Conservation (phyloP, 306 rosid species). For the Rubus idaeus region DNA sequence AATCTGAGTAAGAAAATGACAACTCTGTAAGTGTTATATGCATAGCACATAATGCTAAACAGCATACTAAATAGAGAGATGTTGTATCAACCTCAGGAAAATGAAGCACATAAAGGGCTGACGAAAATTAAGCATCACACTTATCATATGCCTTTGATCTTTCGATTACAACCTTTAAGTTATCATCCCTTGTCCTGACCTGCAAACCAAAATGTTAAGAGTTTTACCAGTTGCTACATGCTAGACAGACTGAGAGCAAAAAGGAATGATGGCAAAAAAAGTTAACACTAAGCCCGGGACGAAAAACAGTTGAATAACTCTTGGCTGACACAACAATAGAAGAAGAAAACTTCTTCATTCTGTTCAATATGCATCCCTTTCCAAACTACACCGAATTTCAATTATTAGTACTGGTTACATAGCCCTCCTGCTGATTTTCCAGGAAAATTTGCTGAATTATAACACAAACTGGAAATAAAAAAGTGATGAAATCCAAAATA, state of each 20-base stretch:
- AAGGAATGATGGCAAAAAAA: background rate
- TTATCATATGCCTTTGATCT: slow-evolving; percentile 60
- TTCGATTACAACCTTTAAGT: slow-evolving; percentile 52
- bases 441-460: background rate
- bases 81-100: background rate
- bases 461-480: background rate
- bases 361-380: background rate
- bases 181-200: slow-evolving; percentile 63
- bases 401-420: background rate
- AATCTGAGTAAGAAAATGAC: slow-evolving; percentile 1
- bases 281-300: background rate
- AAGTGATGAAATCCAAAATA: background rate
- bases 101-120: background rate
- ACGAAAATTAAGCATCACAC: slow-evolving; percentile 33
- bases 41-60: background rate
- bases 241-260: slow-evolving; percentile 8
- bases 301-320: background rate
- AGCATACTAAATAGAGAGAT: background rate
- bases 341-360: background rate
- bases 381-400: background rate
- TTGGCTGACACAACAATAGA: background rate
- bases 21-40: background rate
- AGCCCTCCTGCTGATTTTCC: background rate
- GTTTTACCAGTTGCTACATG: slow-evolving; percentile 12
- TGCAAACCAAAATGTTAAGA: slow-evolving; percentile 30